Evolutionary conservation across 768 basidiomycete genomes (phyloP).

Genomic region (Pholiota conissans): DNA sequence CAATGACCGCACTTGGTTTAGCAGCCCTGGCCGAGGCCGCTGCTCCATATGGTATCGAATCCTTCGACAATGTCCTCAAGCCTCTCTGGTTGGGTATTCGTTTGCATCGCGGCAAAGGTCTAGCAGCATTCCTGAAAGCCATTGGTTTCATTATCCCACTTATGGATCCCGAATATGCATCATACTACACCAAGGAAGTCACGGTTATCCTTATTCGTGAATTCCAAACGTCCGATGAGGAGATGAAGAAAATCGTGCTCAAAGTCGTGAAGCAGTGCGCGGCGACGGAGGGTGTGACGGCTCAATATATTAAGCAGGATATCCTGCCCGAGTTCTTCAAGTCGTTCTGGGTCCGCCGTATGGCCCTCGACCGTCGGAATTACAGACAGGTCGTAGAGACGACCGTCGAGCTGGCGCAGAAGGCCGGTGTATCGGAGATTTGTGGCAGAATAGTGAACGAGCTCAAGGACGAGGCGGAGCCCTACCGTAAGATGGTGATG

Average conservation of each 20-base stretch:
- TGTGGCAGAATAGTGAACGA: constrained; percentile 88
- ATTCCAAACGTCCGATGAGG: constrained; percentile 98
- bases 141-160: constrained; percentile 99
- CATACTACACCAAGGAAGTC: constrained; percentile 98
- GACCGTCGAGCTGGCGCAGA: constrained; percentile 96
- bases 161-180: constrained; percentile 99
- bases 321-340: constrained; percentile 99
- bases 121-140: constrained; percentile 95
- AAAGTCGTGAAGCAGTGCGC: constrained; percentile 99
- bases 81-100: constrained; percentile 93
- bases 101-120: constrained; percentile 91
- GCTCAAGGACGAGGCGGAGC: constrained; percentile 88
- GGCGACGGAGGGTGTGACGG: constrained; percentile 96
- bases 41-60: constrained; percentile 99
- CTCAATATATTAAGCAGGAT: constrained; percentile 94
- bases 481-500: constrained; percentile 99
- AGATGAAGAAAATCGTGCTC: constrained; percentile 99
- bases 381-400: constrained; percentile 98
- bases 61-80: constrained; percentile 96
- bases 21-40: constrained; percentile 97
- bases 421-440: constrained; percentile 95
- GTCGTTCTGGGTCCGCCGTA: constrained; percentile 96
- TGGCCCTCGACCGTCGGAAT: constrained; percentile 96
- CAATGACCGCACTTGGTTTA: constrained; percentile 90
- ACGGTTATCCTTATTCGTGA: constrained; percentile 96